Conservation (phyloP, 2,329 filamentous ascomycete genomes). For the Alternaria ethzedia region DNA sequence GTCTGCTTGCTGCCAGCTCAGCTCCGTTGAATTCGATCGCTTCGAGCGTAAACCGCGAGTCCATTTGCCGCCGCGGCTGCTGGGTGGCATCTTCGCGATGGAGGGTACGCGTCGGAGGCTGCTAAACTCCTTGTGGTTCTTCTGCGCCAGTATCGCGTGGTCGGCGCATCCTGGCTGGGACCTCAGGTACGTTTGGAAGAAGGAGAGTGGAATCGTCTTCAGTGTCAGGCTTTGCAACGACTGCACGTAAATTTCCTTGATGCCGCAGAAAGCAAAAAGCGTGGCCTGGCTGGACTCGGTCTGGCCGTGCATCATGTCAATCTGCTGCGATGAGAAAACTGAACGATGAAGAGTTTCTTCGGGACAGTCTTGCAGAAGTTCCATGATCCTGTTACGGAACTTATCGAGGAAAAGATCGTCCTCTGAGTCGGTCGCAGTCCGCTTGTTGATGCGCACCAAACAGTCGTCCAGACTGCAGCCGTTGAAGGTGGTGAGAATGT, state of each 20-base stretch:
- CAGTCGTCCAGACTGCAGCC: slow-evolving; percentile 39
- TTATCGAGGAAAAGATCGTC: slow-evolving; percentile 37
- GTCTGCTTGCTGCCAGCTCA: slow-evolving; percentile 29
- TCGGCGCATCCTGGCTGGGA: slow-evolving; percentile 54
- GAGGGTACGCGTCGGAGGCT: slow-evolving; percentile 38
- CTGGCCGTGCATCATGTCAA: slow-evolving; percentile 40
- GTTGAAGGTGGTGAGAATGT: slow-evolving; percentile 32
- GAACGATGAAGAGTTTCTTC: slow-evolving; percentile 52
- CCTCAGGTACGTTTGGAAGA: slow-evolving; percentile 54
- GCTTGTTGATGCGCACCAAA: slow-evolving; percentile 41
- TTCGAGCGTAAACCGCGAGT: slow-evolving; percentile 16
- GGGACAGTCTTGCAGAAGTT: slow-evolving; percentile 46
- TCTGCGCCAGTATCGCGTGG: slow-evolving; percentile 52
- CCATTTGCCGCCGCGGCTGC: slow-evolving; percentile 20
- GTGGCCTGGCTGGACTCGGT: slow-evolving; percentile 42
- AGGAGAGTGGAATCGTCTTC: slow-evolving; percentile 51
- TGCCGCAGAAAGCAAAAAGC: slow-evolving; percentile 54
- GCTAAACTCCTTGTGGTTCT: slow-evolving; percentile 56
- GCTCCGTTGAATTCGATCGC: slow-evolving; percentile 14
- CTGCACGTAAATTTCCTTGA: slow-evolving; percentile 51
- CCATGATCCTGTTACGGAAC: slow-evolving; percentile 45
- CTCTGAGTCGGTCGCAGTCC: slow-evolving; percentile 9
- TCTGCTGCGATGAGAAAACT: slow-evolving; percentile 51
- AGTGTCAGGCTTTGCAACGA: slow-evolving; percentile 35
- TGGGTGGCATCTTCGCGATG: slow-evolving; percentile 6